A percentile compares a stretch with the other conserved stretches of the same genome.
Conservation (phyloP, 106 monocot genomes). For the Acorus calamus region DNA sequence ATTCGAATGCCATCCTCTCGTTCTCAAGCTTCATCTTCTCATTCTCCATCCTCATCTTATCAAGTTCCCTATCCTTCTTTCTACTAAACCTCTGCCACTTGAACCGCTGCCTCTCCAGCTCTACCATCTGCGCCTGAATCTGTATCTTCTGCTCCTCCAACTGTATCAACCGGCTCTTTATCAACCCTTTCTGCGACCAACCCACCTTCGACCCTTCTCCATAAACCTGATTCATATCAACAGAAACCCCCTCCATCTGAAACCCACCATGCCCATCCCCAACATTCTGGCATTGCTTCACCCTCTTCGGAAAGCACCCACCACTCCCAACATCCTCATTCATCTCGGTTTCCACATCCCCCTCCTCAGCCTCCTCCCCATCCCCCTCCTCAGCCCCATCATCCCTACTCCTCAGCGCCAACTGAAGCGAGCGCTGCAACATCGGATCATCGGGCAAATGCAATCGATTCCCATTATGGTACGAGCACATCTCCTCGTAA, state of each 20-base stretch:
- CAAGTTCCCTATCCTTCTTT: slow-evolving; percentile 63
- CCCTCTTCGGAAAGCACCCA: slow-evolving; percentile 25
- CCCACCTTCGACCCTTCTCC: slow-evolving; percentile 22
- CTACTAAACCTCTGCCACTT: slow-evolving; percentile 60
- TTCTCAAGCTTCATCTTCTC: slow-evolving; percentile 77
- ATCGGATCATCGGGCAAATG: slow-evolving; percentile 56
- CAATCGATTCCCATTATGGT: slow-evolving; percentile 68
- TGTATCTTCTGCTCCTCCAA: slow-evolving; percentile 45
- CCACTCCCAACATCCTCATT: slow-evolving; percentile 15
- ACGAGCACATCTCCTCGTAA: slow-evolving; percentile 95
- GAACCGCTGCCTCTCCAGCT: slow-evolving; percentile 40
- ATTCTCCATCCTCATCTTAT: slow-evolving; percentile 50
- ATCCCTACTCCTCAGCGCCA: slow-evolving; percentile 43
- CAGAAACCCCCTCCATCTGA: slow-evolving; percentile 14
- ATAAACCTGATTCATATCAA: slow-evolving; percentile 37
- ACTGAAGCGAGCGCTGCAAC: slow-evolving; percentile 49
- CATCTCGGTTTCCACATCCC: not conserved
- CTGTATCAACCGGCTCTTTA: slow-evolving; percentile 21
- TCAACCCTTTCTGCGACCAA: slow-evolving; percentile 17
- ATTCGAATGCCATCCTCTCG: slow-evolving; percentile 40
- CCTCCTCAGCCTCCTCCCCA: slow-evolving; percentile 29
- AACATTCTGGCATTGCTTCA: slow-evolving; percentile 19
- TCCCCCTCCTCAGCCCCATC: slow-evolving; percentile 46
- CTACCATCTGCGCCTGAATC: slow-evolving; percentile 47
- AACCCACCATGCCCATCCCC: slow-evolving; percentile 17